These are phyloP conservation scores for Parvularia atlantis DNA, from an alignment of 78 protist species.

Conservation along the genomic window DNA sequence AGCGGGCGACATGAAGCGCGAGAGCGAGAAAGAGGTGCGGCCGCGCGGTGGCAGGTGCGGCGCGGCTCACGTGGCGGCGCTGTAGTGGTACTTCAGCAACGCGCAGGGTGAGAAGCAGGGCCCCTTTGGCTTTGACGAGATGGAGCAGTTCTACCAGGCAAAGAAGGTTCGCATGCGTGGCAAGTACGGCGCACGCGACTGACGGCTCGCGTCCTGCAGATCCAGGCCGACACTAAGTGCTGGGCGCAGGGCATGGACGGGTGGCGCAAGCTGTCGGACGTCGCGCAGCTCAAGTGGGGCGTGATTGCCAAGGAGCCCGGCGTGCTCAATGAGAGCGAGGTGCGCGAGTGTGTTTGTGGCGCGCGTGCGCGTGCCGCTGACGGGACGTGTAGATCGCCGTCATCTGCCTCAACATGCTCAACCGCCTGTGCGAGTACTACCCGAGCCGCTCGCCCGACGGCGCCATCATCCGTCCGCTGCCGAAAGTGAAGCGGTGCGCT, in stretches of 20 bases:
- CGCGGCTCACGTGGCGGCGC: too few species aligned
- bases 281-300: constrained; percentile 61
- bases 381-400: not conserved
- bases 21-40: not conserved
- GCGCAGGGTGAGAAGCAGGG: not conserved
- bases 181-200: too few species aligned
- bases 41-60: too few species aligned
- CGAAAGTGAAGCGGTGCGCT: constrained; percentile 46
- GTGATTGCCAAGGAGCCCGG: constrained; percentile 23
- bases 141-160: not conserved
- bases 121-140: not conserved
- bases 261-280: constrained; percentile 40
- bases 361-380: too few species aligned
- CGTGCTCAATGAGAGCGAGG: constrained; percentile 28
- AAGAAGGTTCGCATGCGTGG: too few species aligned
- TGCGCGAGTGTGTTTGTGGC: constrained; percentile 35
- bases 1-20: constrained; percentile 18
- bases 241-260: constrained; percentile 80
- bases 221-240: constrained; percentile 13
- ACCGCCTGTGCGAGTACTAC: constrained; percentile 31
- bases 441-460: constrained; percentile 57
- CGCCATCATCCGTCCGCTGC: constrained; percentile 60
- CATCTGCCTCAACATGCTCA: constrained; percentile 34
- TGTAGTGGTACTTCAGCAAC: not conserved
- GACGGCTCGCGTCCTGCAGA: too few species aligned